Evolutionary conservation across 768 basidiomycete species (phyloP).

Genomic region (Mycena maculata): DNA sequence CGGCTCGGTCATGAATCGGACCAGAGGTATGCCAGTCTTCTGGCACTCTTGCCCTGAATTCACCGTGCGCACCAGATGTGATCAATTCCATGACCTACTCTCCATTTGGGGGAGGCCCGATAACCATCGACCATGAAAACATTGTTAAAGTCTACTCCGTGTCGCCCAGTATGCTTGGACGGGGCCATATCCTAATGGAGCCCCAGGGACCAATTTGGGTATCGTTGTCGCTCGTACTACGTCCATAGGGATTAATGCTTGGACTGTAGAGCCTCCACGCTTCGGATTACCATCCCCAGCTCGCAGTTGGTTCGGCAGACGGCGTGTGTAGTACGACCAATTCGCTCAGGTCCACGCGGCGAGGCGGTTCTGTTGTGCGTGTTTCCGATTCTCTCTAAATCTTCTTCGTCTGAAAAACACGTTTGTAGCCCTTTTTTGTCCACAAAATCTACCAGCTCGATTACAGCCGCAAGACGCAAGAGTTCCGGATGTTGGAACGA

Average conservation of each 20-base stretch:
- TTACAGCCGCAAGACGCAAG: conserved; percentile 78
- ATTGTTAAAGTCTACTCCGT: conserved; percentile 80
- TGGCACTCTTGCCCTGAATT: neutral
- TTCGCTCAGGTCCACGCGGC: conserved; percentile 70
- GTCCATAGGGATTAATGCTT: neutral
- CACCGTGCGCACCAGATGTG: conserved; percentile 62
- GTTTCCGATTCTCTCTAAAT: neutral
- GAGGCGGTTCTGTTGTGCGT: conserved; percentile 79
- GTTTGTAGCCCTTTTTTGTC: conserved; percentile 73
- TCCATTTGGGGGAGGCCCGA: conserved; percentile 72
- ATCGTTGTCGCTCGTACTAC: conserved; percentile 30
- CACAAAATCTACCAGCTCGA: conserved; percentile 90
- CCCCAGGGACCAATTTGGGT: conserved; percentile 90
- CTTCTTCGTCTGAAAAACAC: conserved; percentile 3
- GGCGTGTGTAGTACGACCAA: conserved; percentile 85
- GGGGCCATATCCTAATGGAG: conserved; percentile 78
- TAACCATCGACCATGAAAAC: conserved; percentile 88
- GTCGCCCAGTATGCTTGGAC: conserved; percentile 77
- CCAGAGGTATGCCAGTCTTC: conserved; percentile 64
- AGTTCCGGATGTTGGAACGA: conserved; percentile 90
- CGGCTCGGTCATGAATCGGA: conserved; percentile 79
- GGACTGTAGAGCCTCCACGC: conserved; percentile 68
- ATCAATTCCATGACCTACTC: conserved; percentile 77
- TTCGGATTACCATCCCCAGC: conserved; percentile 90
- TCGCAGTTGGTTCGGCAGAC: conserved; percentile 86